phyloP scores from a whole-genome alignment of 352 stramenopile species.

The Paralagenidium karlingii region DNA sequence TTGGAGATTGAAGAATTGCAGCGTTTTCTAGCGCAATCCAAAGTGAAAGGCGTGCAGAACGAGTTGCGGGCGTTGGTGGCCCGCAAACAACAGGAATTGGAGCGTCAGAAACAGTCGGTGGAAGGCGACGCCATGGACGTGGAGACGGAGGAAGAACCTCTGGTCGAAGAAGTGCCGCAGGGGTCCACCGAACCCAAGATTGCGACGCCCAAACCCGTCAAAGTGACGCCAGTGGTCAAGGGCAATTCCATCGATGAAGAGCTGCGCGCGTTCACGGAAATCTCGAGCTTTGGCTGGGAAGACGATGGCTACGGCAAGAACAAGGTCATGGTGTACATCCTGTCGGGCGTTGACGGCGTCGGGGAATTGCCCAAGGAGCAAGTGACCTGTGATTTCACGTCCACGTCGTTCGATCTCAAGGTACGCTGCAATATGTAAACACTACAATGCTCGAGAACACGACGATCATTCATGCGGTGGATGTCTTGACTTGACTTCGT shows the following conservation, averaged over 20 bases:
- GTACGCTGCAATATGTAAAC: conserved; percentile 12
- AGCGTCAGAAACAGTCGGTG: conserved; percentile 3
- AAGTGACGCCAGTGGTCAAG: conserved; percentile 13
- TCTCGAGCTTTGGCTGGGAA: conserved; percentile 78
- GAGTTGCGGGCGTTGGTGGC: conserved; percentile 47
- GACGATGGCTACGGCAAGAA: conserved; percentile 81
- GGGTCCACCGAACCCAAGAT: conserved; percentile 5
- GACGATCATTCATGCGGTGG: no score
- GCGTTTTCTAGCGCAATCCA: conserved; percentile 33
- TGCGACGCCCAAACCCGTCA: conserved; percentile 10
- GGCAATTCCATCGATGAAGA: conserved; percentile 12
- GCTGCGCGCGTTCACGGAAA: conserved; percentile 60
- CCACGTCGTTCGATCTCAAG: conserved; percentile 77
- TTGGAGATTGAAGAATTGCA: conserved; percentile 60
- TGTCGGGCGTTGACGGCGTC: conserved; percentile 71
- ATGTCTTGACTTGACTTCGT: not conserved
- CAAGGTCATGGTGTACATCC: conserved; percentile 74
- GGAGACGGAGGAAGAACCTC: no score
- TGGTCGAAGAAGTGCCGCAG: conserved; percentile 1
- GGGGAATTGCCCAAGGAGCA: conserved; percentile 56
- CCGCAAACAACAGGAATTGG: conserved; percentile 40
- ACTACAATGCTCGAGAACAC: no score
- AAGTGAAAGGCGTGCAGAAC: conserved; percentile 37
- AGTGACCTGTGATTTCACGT: conserved; percentile 66
- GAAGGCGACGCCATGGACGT: conserved; percentile 11